Base-by-base conservation (phyloP, 495 filamentous ascomycete genomes). In the Rostrohypoxylon terebratum region DNA sequence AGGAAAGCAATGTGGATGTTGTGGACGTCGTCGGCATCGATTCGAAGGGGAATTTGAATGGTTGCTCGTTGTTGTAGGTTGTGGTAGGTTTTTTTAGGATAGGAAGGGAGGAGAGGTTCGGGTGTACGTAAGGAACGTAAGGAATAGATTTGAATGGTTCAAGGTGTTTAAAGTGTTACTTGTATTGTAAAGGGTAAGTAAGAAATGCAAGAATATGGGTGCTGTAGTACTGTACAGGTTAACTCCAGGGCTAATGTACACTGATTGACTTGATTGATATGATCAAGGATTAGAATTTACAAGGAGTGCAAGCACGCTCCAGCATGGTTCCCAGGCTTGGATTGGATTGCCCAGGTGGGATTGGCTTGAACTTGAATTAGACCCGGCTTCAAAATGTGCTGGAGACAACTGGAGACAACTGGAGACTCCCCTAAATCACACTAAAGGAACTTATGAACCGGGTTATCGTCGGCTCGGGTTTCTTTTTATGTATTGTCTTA, bases 171-270 rank as follows among this genome's bases (percentile, higher is more conserved):
- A 3, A 28, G 28, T 1, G 28, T 5, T 28, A 28, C 1, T 2
- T 2, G 25, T 1, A 4, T 4, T 28, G 25, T 28, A 28, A 2
- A 4, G 25, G 25, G 4, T 2, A 4, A 4, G 25, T 28, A 28
- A 28, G 28, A 28, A 28, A 28, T 28, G 28, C 28, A 18, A 18
- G 47, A 50, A 25, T 50, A 69, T 66, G 71, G 61, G 61, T 42
- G 71, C 66, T 73, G 70, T 73, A 65, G 69, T 67, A 64, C 50
- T 66, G n/a, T n/a, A n/a, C n/a, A n/a, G n/a, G n/a, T n/a, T n/a
- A n/a, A n/a, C n/a, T n/a, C n/a, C n/a, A n/a, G n/a, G n/a, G n/a
- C n/a, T n/a, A n/a, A 63, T 72, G 69, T 66, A 63, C 51, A 54
- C 42, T 66, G 57, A 71, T 71, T 71, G 69, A 66, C 66, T 33